phyloP scores from a whole-genome alignment of 2,329 filamentous ascomycete species.

The Didymella glomerata region DNA sequence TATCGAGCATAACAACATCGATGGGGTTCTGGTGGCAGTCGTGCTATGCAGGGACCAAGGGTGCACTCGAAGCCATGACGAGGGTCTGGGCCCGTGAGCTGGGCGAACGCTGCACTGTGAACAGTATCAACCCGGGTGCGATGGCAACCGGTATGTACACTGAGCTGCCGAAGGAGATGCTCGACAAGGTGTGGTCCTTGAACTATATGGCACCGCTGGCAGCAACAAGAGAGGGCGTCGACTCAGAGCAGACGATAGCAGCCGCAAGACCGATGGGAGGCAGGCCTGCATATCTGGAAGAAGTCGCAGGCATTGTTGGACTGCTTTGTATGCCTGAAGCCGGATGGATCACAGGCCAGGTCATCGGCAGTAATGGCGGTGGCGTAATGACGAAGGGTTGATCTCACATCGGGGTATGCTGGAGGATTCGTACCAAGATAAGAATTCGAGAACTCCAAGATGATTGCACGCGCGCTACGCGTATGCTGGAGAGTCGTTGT shows the following conservation, averaged over 20 bases:
- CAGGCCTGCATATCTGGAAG: slow-evolving; percentile 66
- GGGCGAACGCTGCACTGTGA: slow-evolving; percentile 70
- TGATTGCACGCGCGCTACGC: neutral
- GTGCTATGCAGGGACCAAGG: slow-evolving; percentile 69
- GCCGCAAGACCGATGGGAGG: slow-evolving; percentile 63
- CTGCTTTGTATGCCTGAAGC: slow-evolving; percentile 75
- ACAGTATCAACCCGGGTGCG: slow-evolving; percentile 66
- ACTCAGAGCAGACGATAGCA: slow-evolving; percentile 65
- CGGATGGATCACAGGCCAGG: slow-evolving; percentile 76
- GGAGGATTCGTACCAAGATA: no score
- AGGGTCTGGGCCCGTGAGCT: slow-evolving; percentile 59
- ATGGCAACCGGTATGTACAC: slow-evolving; percentile 65
- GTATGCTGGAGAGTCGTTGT: neutral
- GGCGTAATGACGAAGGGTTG: slow-evolving; percentile 62
- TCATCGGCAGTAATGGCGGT: slow-evolving; percentile 79
- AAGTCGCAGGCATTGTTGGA: slow-evolving; percentile 75
- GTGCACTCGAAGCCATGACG: slow-evolving; percentile 70
- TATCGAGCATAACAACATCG: slow-evolving; percentile 47
- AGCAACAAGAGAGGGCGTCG: slow-evolving; percentile 50
- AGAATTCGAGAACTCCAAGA: neutral
- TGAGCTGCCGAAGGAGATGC: slow-evolving; percentile 66
- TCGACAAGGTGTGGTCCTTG: slow-evolving; percentile 63
- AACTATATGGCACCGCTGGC: slow-evolving; percentile 70
- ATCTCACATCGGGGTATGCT: neutral
- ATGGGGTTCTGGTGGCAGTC: slow-evolving; percentile 61